phyloP scores from a whole-genome alignment of 768 basidiomycete genomes.

The Galerina sulciceps region DNA sequence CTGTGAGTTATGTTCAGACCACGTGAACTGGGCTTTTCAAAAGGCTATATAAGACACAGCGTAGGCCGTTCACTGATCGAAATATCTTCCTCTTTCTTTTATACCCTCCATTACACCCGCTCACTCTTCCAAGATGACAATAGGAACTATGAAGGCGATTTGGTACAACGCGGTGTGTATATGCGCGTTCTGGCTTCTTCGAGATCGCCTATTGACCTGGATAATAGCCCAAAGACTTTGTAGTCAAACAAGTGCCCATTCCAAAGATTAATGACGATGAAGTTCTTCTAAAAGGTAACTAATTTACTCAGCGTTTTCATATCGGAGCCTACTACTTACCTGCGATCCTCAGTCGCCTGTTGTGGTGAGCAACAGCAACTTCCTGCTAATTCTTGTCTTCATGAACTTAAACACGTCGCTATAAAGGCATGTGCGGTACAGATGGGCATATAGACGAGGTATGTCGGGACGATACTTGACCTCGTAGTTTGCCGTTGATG shows the following conservation, averaged over 20 bases:
- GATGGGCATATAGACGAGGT: constrained; percentile 52
- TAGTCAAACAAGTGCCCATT: constrained; percentile 53
- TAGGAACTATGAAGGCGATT: constrained; percentile 75
- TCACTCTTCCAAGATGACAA: constrained; percentile 41
- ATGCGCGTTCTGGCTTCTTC: constrained; percentile 56
- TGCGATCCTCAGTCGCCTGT: constrained; percentile 11
- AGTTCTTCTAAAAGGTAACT: constrained; percentile 57
- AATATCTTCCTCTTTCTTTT: background rate
- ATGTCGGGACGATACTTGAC: constrained; percentile 27
- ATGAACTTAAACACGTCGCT: background rate
- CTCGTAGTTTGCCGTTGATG: background rate
- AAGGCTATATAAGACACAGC: background rate
- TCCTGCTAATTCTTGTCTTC: background rate
- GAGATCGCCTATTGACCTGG: background rate
- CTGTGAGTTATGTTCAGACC: background rate
- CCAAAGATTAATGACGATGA: constrained; percentile 55
- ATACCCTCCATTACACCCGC: background rate
- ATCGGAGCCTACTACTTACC: background rate
- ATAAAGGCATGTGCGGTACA: constrained; percentile 63
- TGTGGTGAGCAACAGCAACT: constrained; percentile 8
- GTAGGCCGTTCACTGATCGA: background rate
- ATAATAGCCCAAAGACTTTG: constrained; percentile 50
- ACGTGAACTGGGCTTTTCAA: background rate
- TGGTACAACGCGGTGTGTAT: constrained; percentile 72
- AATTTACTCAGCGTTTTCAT: constrained; percentile 4